A percentile compares a stretch with the other conserved stretches of the same genome.
Evolutionary conservation across 2,329 filamentous ascomycete species (phyloP).

Genomic region (Nakataea oryzae): DNA sequence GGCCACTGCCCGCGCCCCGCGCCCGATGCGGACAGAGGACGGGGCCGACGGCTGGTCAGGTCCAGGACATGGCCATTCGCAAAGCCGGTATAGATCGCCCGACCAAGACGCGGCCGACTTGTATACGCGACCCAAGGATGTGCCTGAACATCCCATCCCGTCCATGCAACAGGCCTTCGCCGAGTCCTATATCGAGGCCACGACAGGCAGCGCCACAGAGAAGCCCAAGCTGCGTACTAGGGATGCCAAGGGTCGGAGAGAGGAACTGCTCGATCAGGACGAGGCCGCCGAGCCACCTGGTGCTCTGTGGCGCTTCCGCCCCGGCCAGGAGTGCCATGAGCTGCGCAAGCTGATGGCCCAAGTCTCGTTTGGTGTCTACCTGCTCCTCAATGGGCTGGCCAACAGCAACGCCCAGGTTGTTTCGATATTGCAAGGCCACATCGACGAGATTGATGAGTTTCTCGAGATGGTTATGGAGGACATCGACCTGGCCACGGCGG

Average conservation of each 20-base stretch:
- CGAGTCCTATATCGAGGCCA: constrained; percentile 68
- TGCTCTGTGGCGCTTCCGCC: constrained; percentile 64
- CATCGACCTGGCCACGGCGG: constrained; percentile 64
- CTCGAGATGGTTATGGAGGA: constrained; percentile 80
- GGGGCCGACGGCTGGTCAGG: neutral
- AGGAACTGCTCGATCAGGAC: constrained; percentile 55
- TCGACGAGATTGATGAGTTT: constrained; percentile 89
- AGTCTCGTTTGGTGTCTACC: constrained; percentile 86
- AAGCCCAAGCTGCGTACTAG: constrained; percentile 44
- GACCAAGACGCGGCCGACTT: neutral
- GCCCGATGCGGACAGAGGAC: neutral
- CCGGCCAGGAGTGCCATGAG: constrained; percentile 72
- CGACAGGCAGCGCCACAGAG: constrained; percentile 29
- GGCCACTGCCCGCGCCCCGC: neutral
- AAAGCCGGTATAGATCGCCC: neutral
- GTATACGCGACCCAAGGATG: neutral
- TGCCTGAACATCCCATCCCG: constrained; percentile 54
- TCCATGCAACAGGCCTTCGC: constrained; percentile 74
- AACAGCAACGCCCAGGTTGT: constrained; percentile 85
- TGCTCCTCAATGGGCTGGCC: constrained; percentile 74
- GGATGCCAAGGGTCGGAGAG: constrained; percentile 52
- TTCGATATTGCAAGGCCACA: constrained; percentile 79
- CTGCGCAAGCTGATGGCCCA: constrained; percentile 85
- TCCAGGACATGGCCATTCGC: neutral
- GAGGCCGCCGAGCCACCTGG: constrained; percentile 63